phyloP scores from a whole-genome alignment of 306 rosid species.

The Quercus engelmannii region DNA sequence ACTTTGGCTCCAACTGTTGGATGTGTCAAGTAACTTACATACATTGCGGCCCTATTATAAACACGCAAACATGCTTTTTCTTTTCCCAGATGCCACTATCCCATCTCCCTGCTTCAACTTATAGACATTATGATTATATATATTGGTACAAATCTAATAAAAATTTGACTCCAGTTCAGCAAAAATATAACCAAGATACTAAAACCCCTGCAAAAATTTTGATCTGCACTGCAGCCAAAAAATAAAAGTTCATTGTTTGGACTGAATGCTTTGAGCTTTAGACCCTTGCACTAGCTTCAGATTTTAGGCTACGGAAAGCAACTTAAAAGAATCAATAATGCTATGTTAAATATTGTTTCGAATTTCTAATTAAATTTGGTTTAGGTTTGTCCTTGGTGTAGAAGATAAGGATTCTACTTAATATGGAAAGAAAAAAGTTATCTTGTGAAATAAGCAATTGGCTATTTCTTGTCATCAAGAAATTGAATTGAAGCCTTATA shows the following conservation, averaged over 20 bases:
- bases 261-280: background rate
- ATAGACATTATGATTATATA: slow-evolving; percentile 62
- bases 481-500: too few species aligned
- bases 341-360: too few species aligned
- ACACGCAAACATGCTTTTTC: slow-evolving; percentile 1
- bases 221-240: background rate
- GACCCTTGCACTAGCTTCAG: background rate
- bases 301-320: background rate
- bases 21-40: slow-evolving; percentile 26
- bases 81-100: slow-evolving; percentile 32
- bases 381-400: too few species aligned
- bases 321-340: background rate
- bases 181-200: background rate
- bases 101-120: slow-evolving; percentile 26
- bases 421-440: too few species aligned
- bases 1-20: slow-evolving; percentile 48
- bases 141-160: slow-evolving; percentile 16
- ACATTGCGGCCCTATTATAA: slow-evolving; percentile 27
- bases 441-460: too few species aligned
- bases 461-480: too few species aligned
- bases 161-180: background rate
- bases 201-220: background rate
- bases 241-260: too few species aligned
- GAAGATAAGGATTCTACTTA: too few species aligned
- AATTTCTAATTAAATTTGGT: too few species aligned